Evolutionary conservation across 2,329 filamentous ascomycete genomes (phyloP), one percentile per base, ranked within the genome.

Genomic region (Sporothrix luriei): DNA sequence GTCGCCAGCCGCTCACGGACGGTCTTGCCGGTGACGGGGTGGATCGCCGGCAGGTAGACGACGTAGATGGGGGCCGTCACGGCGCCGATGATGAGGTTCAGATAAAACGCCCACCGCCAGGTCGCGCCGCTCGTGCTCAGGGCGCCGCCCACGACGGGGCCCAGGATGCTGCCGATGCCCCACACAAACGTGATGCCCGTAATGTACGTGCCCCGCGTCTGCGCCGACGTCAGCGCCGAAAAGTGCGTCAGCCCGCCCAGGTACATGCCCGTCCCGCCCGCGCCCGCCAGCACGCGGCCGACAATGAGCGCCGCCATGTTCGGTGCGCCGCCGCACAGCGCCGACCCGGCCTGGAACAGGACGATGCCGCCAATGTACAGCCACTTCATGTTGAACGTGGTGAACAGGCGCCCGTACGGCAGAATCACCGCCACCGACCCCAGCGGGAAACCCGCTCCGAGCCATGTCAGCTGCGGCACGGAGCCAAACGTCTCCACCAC

Each of bases 71-170:
- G 84, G 0, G 79, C 77, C n/a, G 77, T 78, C 6, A 79, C 72
- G 3, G 75, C 83, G 1, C 78, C 80, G 59, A 86, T 77, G 51
- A 78, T 72, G 3, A 85, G 76, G 69, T 85, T 85, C 75, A 86
- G 82, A 74, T 86, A 86, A 71, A 84, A 84, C 0, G 77, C 78
- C 77, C 75, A 78, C 10, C 79, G 71, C 78, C 78, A 81, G 2
- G 75, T 77, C 0, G 76, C 80, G 3, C 66, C 57, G n/a, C 73
- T 76, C 5, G 75, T 75, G 5, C 76, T 62, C 57, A 70, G 64
- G 6, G 69, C 69, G 40, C 69, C 69, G 11, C 69, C 69, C 26
- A 70, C 65, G 2, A 71, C 57, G 4, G 70, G 70, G 21, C 70
- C 71, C 26, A 72, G 66, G 21, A 72, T 65, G 38, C 59, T 61